Percentiles rank a stretch among this genome's conserved stretches.
phyloP scores from a whole-genome alignment of 768 basidiomycete genomes.

The Rhodotorula taiwanensis region DNA sequence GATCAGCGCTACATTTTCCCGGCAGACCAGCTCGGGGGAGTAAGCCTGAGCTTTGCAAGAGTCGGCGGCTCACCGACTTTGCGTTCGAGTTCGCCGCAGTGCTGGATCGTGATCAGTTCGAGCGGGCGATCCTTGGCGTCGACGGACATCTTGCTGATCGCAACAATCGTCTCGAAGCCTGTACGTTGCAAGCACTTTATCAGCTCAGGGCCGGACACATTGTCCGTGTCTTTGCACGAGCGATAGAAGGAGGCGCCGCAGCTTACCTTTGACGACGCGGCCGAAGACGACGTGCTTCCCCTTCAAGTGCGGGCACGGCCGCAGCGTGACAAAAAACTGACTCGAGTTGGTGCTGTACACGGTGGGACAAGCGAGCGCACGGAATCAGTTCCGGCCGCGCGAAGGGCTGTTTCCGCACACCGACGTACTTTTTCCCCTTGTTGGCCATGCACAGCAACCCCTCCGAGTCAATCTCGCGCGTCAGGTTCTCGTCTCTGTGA shows the following conservation, averaged over 20 bases:
- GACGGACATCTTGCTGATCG: conserved; percentile 59
- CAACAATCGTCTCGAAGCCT: conserved; percentile 51
- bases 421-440: conserved; percentile 48
- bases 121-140: conserved; percentile 70
- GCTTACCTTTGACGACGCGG: conserved; percentile 47
- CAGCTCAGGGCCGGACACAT: conserved; percentile 44
- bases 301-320: conserved; percentile 55
- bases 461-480: conserved; percentile 57
- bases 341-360: conserved; percentile 66
- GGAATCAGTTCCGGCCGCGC: background rate
- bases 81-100: conserved; percentile 69
- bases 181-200: conserved; percentile 39
- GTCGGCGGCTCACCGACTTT: conserved; percentile 10
- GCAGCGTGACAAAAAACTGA: conserved; percentile 79
- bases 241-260: background rate
- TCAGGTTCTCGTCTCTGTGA: conserved; percentile 61
- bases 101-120: conserved; percentile 60
- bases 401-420: too few relatives aligned
- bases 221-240: conserved; percentile 48
- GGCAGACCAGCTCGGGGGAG: too few relatives aligned
- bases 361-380: background rate
- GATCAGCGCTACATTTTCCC: too few relatives aligned
- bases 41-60: background rate
- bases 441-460: conserved; percentile 87
- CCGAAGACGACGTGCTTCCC: conserved; percentile 52